Evolutionary conservation across 1,284 basidiomycete species (phyloP).

Genomic region (Naganishia liquefaciens): DNA sequence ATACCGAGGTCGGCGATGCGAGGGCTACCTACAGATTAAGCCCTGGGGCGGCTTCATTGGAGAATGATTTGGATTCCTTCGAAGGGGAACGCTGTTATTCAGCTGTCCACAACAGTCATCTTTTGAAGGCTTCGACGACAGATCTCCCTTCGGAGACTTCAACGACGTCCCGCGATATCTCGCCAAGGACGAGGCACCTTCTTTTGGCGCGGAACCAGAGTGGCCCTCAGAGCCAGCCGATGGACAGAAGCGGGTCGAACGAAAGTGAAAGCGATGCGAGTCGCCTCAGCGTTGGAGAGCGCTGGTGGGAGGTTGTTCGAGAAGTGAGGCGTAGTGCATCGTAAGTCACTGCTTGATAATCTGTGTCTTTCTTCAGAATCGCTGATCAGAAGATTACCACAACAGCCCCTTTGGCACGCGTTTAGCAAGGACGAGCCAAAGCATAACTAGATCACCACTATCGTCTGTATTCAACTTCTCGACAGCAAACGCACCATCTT

Average conservation of each 20-base stretch:
- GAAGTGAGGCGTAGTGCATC: background rate
- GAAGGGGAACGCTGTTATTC: background rate
- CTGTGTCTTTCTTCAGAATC: background rate
- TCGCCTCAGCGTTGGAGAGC: conserved; percentile 3
- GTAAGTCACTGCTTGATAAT: background rate
- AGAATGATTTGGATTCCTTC: background rate
- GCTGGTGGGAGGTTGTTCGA: background rate
- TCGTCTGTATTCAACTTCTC: conserved; percentile 14
- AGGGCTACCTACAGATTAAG: background rate
- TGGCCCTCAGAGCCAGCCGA: background rate
- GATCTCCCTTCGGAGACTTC: background rate
- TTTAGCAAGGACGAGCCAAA: too few species aligned
- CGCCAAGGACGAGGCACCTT: too few species aligned
- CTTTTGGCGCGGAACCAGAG: too few species aligned
- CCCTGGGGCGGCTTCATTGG: too few species aligned
- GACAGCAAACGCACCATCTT: background rate
- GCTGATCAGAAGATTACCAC: background rate
- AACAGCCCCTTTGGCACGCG: too few species aligned
- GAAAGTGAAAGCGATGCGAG: background rate
- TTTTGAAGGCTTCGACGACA: background rate
- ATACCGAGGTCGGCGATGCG: conserved; percentile 9
- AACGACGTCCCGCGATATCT: too few species aligned
- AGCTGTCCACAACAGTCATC: background rate
- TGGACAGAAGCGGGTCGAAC: background rate
- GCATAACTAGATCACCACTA: background rate